Evolutionary conservation across 768 basidiomycete species (phyloP).

Genomic region (Lactarius quietus): DNA sequence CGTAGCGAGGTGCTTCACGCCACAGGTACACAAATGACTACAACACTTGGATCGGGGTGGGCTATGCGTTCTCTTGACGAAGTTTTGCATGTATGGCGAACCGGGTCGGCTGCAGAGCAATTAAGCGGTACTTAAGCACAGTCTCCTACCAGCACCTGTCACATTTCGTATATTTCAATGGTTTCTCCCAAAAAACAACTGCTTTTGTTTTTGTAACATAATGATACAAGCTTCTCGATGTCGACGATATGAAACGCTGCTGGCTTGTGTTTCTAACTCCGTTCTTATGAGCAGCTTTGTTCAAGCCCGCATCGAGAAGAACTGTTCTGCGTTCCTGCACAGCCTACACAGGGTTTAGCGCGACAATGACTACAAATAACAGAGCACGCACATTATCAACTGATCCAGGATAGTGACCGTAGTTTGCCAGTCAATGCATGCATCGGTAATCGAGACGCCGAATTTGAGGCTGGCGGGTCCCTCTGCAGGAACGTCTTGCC

Average conservation of each 20-base stretch:
- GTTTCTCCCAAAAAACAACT: neutral
- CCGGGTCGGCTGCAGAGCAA: neutral
- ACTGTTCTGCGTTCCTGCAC: constrained; percentile 15
- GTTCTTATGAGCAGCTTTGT: neutral
- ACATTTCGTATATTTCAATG: neutral
- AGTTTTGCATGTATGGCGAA: constrained; percentile 55
- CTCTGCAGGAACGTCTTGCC: constrained; percentile 77
- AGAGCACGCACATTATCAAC: constrained; percentile 49
- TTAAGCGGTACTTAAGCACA: neutral
- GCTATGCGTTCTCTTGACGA: constrained; percentile 65
- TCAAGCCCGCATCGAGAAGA: constrained; percentile 9
- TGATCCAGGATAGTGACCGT: constrained; percentile 73
- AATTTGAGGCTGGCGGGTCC: constrained; percentile 68
- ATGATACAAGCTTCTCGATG: neutral
- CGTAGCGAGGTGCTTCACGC: constrained; percentile 83
- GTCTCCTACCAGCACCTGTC: neutral
- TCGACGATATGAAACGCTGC: neutral
- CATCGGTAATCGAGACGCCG: constrained; percentile 89
- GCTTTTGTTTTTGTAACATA: neutral
- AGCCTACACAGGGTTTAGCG: constrained; percentile 9
- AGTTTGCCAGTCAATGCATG: constrained; percentile 82
- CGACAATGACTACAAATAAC: neutral
- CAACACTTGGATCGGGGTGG: constrained; percentile 69
- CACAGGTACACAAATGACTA: constrained; percentile 78
- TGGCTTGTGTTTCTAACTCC: neutral